These are phyloP conservation scores for Castanospermum australe DNA, from an alignment of 306 rosid species.

Conservation along the genomic window DNA sequence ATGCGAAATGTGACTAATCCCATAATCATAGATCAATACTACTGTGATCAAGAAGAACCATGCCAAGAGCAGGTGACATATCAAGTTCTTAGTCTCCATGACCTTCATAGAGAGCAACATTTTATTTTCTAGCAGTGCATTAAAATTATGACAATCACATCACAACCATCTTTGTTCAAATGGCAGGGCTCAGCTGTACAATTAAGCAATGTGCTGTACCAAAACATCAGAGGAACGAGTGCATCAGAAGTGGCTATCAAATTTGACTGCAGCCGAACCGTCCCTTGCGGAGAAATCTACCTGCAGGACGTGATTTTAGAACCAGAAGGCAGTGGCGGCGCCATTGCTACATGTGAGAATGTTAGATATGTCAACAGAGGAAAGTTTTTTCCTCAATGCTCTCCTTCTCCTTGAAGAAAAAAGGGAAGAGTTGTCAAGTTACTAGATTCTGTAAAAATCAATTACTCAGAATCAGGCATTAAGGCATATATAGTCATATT, in stretches of 20 bases:
- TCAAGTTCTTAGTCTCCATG: neutral
- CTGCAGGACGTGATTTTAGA: constrained; percentile 51
- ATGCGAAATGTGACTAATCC: constrained; percentile 80
- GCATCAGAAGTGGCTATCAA: constrained; percentile 69
- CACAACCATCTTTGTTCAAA: neutral
- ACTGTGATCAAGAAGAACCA: constrained; percentile 59
- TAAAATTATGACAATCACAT: neutral
- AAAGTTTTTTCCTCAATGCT: constrained; percentile 62
- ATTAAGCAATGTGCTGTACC: constrained; percentile 63
- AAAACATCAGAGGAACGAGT: constrained; percentile 74
- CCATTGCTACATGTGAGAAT: constrained; percentile 65
- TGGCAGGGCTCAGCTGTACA: constrained; percentile 56
- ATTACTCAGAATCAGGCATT: neutral
- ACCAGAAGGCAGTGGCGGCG: constrained; percentile 20
- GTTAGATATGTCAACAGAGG: constrained; percentile 43
- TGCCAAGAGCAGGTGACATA: constrained; percentile 59
- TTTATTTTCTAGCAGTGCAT: neutral
- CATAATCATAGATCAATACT: constrained; percentile 80
- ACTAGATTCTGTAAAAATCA: neutral
- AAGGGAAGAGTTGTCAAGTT: neutral
- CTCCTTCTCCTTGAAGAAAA: constrained; percentile 20
- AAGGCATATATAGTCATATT: neutral
- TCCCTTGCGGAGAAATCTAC: constrained; percentile 53
- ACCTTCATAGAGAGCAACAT: neutral
- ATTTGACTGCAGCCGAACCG: constrained; percentile 60